phyloP scores from a whole-genome alignment of 305 asterid species.

The Fraxinus floribunda region DNA sequence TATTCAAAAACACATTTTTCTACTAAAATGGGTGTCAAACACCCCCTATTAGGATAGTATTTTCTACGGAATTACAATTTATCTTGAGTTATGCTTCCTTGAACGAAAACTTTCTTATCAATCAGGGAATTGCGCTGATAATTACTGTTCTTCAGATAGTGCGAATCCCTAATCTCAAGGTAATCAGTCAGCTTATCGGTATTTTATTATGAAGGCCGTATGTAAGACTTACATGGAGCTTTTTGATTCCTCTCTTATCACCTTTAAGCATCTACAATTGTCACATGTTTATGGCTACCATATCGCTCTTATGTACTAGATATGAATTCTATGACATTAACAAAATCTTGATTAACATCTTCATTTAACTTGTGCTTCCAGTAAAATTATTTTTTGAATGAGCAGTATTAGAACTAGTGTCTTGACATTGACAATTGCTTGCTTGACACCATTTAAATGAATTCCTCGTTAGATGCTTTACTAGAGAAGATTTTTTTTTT shows the following conservation, averaged over 20 bases:
- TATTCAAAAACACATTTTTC: too few species aligned
- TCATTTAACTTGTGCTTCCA: neutral
- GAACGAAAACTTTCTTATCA: slow-evolving; percentile 5
- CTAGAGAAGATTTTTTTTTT: neutral
- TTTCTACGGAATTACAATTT: neutral
- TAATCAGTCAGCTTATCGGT: slow-evolving; percentile 27
- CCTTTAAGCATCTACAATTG: neutral
- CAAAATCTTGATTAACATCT: neutral
- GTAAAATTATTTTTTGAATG: neutral
- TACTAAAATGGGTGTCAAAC: too few species aligned
- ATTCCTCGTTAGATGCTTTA: neutral
- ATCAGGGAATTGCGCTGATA: slow-evolving; percentile 73
- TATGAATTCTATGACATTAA: neutral
- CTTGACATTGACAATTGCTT: neutral
- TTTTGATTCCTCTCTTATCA: neutral
- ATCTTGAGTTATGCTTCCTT: neutral
- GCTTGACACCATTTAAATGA: neutral
- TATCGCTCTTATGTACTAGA: neutral
- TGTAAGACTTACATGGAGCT: slow-evolving; percentile 3
- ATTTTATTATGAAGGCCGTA: slow-evolving; percentile 5
- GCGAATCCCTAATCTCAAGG: slow-evolving; percentile 84
- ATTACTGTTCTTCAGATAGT: slow-evolving; percentile 83
- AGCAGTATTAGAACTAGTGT: neutral
- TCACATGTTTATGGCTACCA: slow-evolving; percentile 4
- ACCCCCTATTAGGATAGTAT: neutral